Base-by-base conservation (phyloP, 1,284 basidiomycete genomes). In the Agroathelia rolfsii region DNA sequence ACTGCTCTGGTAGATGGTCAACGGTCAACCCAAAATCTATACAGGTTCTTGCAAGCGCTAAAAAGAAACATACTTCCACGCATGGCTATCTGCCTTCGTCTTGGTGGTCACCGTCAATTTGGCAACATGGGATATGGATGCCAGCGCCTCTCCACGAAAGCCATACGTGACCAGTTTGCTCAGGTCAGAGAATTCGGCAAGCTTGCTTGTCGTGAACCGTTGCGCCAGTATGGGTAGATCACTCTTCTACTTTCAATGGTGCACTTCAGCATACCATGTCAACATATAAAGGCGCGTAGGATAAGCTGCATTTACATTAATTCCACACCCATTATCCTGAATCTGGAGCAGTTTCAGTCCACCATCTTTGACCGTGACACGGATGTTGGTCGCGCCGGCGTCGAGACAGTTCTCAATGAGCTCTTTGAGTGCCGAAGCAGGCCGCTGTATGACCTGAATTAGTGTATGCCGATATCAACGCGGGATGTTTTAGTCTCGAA, bases 281-380 rank as follows among this genome's bases (percentile, higher is more conserved):
- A n/a, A 21, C 19, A 30, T 11, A 16, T 21, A 12, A 15, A 30
- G 11, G 9, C 12, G 11, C 5, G 11, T 5, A 11, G 20, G 9
- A 32, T 9, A 35, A 35, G 35, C 28, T 19, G 32, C 12, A 51
- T 73, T 48, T 45, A 90, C 89, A 27, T 82, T 71, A 46, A 99
- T 95, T 2, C 94, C 94, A 52, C 74, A 86, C 0, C 94, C 95
- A 49, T 98, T 96, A 53, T 99, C 95, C 47, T 92, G 86, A 34
- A 98, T 95, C 57, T 96, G 92, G 16, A 98, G 69, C 28, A 93
- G 63, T 55, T 95, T 98, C 62, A 98, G 63, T 0, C 95, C 95
- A 1, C 95, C 95, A 38, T 98, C 94, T 56, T 95, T 96, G 44
- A 94, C 72, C 0, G 80, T 86, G 34, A 98, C 66, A 29, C 81